Conservation (phyloP, 257 asterid species). For the Solanum verrucosum region DNA sequence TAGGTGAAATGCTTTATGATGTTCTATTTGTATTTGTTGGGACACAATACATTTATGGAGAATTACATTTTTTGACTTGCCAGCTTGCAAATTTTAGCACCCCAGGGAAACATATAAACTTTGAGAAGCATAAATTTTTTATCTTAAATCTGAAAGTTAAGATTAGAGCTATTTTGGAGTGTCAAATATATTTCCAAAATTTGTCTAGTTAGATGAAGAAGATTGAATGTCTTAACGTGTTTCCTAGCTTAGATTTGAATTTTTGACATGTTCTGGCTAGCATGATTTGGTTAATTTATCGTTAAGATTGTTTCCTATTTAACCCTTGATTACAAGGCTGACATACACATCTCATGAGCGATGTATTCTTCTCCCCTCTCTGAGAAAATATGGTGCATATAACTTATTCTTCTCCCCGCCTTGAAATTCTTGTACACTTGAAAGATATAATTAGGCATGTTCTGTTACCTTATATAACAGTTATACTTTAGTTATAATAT, state of each 20-base stretch:
- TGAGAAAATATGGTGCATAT: neutral
- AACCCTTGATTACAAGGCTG: neutral
- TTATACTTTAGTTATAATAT: no score
- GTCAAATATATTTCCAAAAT: neutral
- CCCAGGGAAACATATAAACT: neutral
- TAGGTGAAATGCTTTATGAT: neutral
- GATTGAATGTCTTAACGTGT: neutral
- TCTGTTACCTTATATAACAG: no score
- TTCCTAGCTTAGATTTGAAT: neutral
- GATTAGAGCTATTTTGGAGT: neutral
- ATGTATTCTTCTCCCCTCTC: neutral
- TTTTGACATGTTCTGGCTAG: neutral
- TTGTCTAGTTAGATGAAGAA: neutral
- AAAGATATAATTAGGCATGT: no score
- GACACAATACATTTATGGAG: neutral
- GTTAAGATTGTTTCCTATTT: neutral
- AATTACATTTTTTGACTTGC: neutral
- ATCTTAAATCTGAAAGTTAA: neutral
- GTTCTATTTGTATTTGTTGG: neutral
- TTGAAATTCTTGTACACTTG: no score
- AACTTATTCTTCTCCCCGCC: neutral
- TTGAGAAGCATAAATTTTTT: neutral
- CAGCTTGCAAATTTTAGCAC: neutral
- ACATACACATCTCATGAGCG: neutral
- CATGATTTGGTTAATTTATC: no score